Conservation (phyloP, 805 yeast species). For the Starmerella khaoyaiensis region DNA sequence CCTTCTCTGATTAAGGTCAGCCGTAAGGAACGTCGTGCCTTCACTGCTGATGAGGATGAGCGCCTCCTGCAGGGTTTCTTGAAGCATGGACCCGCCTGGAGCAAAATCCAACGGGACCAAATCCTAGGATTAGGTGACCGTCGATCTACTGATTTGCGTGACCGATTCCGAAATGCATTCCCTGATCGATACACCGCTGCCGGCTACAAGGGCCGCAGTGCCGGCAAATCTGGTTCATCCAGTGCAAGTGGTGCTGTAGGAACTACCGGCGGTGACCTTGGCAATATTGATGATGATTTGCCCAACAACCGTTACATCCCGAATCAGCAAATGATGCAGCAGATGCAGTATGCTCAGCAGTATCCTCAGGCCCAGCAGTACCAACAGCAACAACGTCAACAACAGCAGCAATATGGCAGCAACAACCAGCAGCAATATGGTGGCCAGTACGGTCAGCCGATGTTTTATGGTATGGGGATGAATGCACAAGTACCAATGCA, state of each 20-base stretch:
- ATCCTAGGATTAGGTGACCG: constrained; percentile 29
- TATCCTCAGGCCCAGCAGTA: constrained; percentile 21
- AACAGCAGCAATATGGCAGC: constrained; percentile 16
- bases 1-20: constrained; percentile 31
- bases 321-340: constrained; percentile 20
- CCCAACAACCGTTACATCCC: constrained; percentile 21
- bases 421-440: constrained; percentile 12
- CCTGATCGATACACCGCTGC: constrained; percentile 35
- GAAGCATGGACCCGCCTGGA: constrained; percentile 36
- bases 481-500: constrained; percentile 19
- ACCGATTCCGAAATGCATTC: constrained; percentile 35
- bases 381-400: constrained; percentile 13
- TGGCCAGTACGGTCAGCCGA: constrained; percentile 17
- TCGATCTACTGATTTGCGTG: constrained; percentile 34
- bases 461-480: constrained; percentile 20
- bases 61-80: constrained; percentile 32
- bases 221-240: constrained; percentile 9
- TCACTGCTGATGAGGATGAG: constrained; percentile 33
- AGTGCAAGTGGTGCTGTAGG: constrained; percentile 2
- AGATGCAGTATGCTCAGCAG: constrained; percentile 21
- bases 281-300: constrained; percentile 21
- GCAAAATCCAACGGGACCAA: constrained; percentile 34
- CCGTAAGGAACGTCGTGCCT: constrained; percentile 34
- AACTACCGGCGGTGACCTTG: constrained; percentile 8
- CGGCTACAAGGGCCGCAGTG: constrained; percentile 32